phyloP scores from a whole-genome alignment of 169 alveolate genomes.

The Plasmodium vivax region DNA sequence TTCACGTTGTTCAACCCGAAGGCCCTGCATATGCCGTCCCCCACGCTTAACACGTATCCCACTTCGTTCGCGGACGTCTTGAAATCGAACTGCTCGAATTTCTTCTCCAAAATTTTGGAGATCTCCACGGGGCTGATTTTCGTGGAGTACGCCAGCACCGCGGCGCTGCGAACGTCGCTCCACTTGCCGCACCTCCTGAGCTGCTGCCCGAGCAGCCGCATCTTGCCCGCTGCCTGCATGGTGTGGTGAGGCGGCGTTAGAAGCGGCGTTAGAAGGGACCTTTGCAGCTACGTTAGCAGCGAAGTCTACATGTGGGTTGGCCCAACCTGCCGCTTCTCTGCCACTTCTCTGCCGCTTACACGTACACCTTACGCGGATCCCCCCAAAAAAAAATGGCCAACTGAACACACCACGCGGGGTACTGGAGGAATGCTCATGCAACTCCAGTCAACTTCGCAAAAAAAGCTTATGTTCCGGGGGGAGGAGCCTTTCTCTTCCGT shows the following conservation, averaged over 20 bases:
- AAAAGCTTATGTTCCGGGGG: neutral
- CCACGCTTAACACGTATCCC: constrained; percentile 97
- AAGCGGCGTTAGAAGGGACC: neutral
- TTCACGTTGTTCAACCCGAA: constrained; percentile 95
- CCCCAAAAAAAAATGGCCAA: neutral
- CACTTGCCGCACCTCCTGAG: constrained; percentile 11
- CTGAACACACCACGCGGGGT: neutral
- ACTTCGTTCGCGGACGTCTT: constrained; percentile 86
- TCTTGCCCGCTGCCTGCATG: neutral
- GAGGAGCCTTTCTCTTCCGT: neutral
- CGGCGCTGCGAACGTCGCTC: neutral
- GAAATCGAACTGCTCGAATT: constrained; percentile 86
- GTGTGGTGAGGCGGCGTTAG: neutral
- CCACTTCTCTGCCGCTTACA: neutral
- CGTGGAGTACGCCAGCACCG: constrained; percentile 73
- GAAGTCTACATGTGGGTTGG: neutral
- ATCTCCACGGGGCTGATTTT: constrained; percentile 89
- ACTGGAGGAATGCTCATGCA: neutral
- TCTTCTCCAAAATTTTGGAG: constrained; percentile 85
- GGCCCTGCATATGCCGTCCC: constrained; percentile 98
- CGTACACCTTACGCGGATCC: neutral
- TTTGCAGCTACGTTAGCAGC: too few relatives aligned
- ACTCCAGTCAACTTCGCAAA: neutral
- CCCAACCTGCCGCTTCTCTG: neutral
- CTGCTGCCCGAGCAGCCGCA: neutral